Evolutionary conservation across 257 asterid genomes (phyloP).

Genomic region (Petunia secreta): DNA sequence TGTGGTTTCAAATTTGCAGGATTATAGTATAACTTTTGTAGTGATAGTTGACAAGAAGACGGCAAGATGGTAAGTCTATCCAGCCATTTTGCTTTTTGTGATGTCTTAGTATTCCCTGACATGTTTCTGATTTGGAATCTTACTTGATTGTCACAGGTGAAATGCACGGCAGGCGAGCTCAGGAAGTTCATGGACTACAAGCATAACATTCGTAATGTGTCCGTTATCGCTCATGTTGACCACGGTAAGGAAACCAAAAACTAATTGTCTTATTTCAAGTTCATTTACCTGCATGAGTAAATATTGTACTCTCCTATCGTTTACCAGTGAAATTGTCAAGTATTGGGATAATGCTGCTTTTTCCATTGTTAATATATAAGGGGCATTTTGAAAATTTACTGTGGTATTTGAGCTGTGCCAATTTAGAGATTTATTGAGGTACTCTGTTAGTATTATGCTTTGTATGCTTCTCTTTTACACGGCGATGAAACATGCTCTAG

Average conservation of each 20-base stretch:
- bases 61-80: constrained; percentile 17
- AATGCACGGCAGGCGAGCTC: constrained; percentile 44
- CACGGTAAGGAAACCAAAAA: constrained; percentile 32
- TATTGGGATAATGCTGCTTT: too few relatives aligned
- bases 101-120: too few relatives aligned
- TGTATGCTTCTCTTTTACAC: too few relatives aligned
- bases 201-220: constrained; percentile 23
- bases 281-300: too few relatives aligned
- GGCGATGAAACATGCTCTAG: background rate
- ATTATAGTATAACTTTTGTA: background rate
- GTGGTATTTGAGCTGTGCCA: background rate
- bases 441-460: background rate
- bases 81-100: too few relatives aligned
- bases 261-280: too few relatives aligned
- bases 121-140: too few relatives aligned
- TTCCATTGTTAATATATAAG: too few relatives aligned
- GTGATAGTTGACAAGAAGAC: background rate
- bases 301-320: too few relatives aligned
- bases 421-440: too few relatives aligned
- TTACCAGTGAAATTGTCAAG: too few relatives aligned
- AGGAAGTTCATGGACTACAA: constrained; percentile 44
- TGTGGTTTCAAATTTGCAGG: background rate
- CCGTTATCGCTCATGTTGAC: constrained; percentile 48
- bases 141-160: constrained; percentile 24
- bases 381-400: too few relatives aligned